These are phyloP conservation scores for Aquanectria penicillioides DNA, from an alignment of 2,329 filamentous ascomycete genomes.

Conservation along the genomic window DNA sequence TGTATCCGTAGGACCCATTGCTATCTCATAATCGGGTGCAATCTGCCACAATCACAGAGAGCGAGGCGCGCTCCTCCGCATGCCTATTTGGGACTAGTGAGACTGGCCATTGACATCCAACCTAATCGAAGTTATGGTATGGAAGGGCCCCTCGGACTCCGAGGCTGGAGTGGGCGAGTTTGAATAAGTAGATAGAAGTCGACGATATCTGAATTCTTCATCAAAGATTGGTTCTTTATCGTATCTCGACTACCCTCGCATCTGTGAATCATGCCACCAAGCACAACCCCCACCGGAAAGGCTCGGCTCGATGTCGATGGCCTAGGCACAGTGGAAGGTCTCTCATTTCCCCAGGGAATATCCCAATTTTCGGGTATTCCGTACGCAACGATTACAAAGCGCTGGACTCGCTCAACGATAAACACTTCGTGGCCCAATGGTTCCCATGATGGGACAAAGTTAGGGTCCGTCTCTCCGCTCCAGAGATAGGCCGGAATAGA, in stretches of 20 bases:
- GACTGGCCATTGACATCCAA: not conserved
- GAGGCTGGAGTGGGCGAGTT: not conserved
- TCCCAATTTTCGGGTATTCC: not conserved
- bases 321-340: not conserved
- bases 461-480: conserved; percentile 1
- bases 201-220: not conserved
- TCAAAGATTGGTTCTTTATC: not conserved
- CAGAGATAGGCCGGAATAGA: accelerated
- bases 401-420: not conserved
- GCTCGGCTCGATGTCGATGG: not conserved
- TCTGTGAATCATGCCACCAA: not conserved
- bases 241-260: no score
- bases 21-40: not conserved
- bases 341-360: not conserved
- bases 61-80: not conserved
- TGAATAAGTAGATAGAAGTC: not conserved
- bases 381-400: not conserved
- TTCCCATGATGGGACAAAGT: conserved; percentile 8
- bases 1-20: not conserved
- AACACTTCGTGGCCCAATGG: not conserved
- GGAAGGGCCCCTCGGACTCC: not conserved
- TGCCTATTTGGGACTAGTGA: not conserved
- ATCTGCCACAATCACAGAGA: not conserved
- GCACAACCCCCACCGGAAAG: not conserved
- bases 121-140: not conserved